phyloP scores from a whole-genome alignment of 176 grass and related monocot species.

The Ananas comosus region DNA sequence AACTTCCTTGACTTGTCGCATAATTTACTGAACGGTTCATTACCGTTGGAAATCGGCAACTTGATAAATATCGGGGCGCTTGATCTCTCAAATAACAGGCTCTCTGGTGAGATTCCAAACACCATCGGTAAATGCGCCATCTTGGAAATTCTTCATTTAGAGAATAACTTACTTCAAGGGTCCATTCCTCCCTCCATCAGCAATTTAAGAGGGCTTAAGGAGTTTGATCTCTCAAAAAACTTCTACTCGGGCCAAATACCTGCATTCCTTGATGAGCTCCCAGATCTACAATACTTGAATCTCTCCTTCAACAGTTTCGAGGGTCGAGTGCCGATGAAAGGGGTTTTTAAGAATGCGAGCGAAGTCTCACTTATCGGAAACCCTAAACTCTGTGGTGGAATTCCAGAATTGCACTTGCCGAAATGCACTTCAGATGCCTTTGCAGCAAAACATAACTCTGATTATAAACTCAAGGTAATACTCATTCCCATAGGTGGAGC shows the following conservation, averaged over 20 bases:
- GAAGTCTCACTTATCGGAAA: no score
- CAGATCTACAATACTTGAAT: constrained; percentile 11
- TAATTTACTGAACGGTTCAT: constrained; percentile 13
- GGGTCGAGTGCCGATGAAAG: background rate
- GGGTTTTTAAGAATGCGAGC: background rate
- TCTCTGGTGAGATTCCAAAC: constrained; percentile 23
- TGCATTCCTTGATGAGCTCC: background rate
- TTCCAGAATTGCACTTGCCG: no score
- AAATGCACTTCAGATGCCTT: no score
- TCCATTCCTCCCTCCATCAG: constrained; percentile 20
- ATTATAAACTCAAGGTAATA: no score
- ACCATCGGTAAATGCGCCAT: constrained; percentile 2
- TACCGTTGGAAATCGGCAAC: constrained; percentile 16
- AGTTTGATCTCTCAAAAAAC: constrained; percentile 24
- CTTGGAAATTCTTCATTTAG: constrained; percentile 20
- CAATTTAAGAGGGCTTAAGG: constrained; percentile 22
- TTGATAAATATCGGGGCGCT: constrained; percentile 19
- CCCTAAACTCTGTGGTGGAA: no score
- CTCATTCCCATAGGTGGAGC: no score
- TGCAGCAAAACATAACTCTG: no score
- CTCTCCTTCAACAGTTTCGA: constrained; percentile 5
- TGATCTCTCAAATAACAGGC: constrained; percentile 21
- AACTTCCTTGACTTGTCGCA: constrained; percentile 23
- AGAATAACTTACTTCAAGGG: constrained; percentile 25
- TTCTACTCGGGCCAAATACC: constrained; percentile 24